Conservation (phyloP, 208 protist species). For the Leishmania tarentolae region DNA sequence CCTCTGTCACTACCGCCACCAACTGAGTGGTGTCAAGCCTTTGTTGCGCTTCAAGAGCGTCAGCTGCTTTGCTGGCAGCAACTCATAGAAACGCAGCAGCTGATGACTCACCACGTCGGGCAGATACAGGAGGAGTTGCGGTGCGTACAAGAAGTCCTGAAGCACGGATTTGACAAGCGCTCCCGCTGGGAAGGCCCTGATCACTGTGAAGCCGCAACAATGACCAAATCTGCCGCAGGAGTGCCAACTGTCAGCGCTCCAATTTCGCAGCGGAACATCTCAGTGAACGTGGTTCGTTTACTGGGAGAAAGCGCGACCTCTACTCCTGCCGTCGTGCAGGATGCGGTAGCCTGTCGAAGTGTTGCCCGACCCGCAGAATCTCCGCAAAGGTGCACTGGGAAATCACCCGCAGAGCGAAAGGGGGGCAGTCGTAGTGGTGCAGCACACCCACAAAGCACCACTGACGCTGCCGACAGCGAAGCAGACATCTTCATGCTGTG, state of each 20-base stretch:
- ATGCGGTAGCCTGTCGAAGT: background rate
- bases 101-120: constrained; percentile 12
- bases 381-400: background rate
- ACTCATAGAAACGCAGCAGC: constrained; percentile 18
- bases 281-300: constrained; percentile 10
- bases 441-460: constrained; percentile 1
- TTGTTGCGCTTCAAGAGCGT: constrained; percentile 21
- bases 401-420: background rate
- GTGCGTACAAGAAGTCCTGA: constrained; percentile 2
- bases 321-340: background rate
- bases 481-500: constrained; percentile 32
- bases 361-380: no score
- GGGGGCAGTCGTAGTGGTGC: background rate
- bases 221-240: background rate
- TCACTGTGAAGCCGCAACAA: background rate
- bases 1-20: background rate
- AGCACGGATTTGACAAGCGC: background rate
- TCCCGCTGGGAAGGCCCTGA: background rate
- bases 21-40: constrained; percentile 3
- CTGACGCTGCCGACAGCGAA: constrained; percentile 30
- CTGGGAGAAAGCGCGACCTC: constrained; percentile 20
- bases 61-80: constrained; percentile 30
- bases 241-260: background rate
- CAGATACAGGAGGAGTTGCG: constrained; percentile 15
- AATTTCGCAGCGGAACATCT: background rate